A percentile compares a stretch with the other conserved stretches of the same genome.
phyloP scores from a whole-genome alignment of 2,329 filamentous ascomycete species.

The Didymella keratinophila region DNA sequence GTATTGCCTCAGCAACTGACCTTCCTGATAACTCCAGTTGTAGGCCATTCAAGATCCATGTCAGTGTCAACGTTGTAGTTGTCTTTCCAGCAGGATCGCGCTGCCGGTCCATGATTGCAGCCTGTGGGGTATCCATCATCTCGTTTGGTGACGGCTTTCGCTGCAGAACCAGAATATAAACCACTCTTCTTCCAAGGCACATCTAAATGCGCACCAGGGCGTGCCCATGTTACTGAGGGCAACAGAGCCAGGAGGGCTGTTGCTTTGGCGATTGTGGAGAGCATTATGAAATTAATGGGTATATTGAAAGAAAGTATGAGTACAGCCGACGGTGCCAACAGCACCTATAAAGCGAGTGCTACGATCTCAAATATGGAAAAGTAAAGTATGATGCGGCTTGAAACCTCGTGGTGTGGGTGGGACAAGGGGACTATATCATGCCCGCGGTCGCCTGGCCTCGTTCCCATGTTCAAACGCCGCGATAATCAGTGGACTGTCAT shows the following conservation, averaged over 20 bases:
- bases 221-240: slow-evolving; percentile 24
- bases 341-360: slow-evolving; percentile 11
- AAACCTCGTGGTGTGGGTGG: slow-evolving; percentile 21
- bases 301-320: slow-evolving; percentile 14
- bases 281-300: slow-evolving; percentile 18
- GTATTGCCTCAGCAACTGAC: slow-evolving; percentile 24
- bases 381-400: slow-evolving; percentile 16
- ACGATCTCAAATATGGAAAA: slow-evolving; percentile 15
- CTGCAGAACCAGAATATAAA: slow-evolving; percentile 19
- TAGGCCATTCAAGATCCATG: slow-evolving; percentile 54
- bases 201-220: slow-evolving; percentile 26
- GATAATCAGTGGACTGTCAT: slow-evolving; percentile 22
- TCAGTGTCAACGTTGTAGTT: slow-evolving; percentile 54
- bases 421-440: slow-evolving; percentile 29
- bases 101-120: slow-evolving; percentile 34
- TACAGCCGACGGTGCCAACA: slow-evolving; percentile 2
- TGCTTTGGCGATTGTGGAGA: slow-evolving; percentile 20
- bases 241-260: slow-evolving; percentile 27
- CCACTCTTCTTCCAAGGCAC: slow-evolving; percentile 38
- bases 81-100: slow-evolving; percentile 36
- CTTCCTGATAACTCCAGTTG: slow-evolving; percentile 50
- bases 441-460: slow-evolving; percentile 23
- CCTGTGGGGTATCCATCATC: slow-evolving; percentile 23
- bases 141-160: slow-evolving; percentile 12
- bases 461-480: slow-evolving; percentile 15